Evolutionary conservation across 2,329 filamentous ascomycete genomes (phyloP).

Genomic region (Pseudopithomyces chartarum): DNA sequence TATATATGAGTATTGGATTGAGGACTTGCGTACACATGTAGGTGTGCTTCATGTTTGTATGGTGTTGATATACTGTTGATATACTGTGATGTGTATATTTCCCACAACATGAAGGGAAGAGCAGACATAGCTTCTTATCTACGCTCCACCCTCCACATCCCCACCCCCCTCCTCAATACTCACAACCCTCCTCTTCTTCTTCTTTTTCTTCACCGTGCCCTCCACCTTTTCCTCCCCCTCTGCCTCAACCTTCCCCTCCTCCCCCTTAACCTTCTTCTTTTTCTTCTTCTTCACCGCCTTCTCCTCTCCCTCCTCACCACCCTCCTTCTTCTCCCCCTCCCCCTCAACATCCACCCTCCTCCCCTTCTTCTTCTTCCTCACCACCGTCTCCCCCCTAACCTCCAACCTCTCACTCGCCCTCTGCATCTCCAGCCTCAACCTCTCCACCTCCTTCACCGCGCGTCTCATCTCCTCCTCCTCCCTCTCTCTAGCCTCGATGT

Average conservation of each 20-base stretch:
- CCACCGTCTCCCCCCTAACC: slow-evolving; percentile 68
- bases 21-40: too few relatives aligned
- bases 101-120: too few relatives aligned
- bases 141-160: neutral
- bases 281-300: slow-evolving; percentile 44
- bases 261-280: slow-evolving; percentile 44
- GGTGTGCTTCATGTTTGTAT: too few relatives aligned
- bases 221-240: slow-evolving; percentile 28
- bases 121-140: neutral
- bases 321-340: slow-evolving; percentile 48
- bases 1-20: too few relatives aligned
- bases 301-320: slow-evolving; percentile 19
- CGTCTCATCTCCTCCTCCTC: slow-evolving; percentile 89
- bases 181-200: slow-evolving; percentile 43
- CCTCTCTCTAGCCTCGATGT: slow-evolving; percentile 69
- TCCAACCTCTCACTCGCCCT: slow-evolving; percentile 76
- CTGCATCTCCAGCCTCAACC: slow-evolving; percentile 86
- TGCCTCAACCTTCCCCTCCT: slow-evolving; percentile 16
- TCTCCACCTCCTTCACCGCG: slow-evolving; percentile 88
- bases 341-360: slow-evolving; percentile 59
- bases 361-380: slow-evolving; percentile 65
- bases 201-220: slow-evolving; percentile 46
- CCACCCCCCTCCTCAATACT: slow-evolving; percentile 33
- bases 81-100: too few relatives aligned
- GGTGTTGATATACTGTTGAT: too few relatives aligned